phyloP scores from a whole-genome alignment of 495 filamentous ascomycete genomes.

The Penicillium chermesinum region DNA sequence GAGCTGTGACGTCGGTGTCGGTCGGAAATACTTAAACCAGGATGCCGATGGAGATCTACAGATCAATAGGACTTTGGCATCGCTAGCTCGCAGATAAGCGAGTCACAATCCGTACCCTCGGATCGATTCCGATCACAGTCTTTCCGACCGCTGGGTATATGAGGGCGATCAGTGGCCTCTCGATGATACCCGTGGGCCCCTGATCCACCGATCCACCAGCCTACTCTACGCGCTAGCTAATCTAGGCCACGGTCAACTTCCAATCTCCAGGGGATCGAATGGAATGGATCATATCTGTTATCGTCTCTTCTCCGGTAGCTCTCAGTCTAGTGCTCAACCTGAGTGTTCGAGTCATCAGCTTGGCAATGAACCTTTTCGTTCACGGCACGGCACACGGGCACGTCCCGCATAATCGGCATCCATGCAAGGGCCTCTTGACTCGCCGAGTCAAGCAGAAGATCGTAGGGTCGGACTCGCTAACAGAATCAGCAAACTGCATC shows the following conservation, averaged over 20 bases:
- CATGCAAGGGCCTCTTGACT: conserved; percentile 34
- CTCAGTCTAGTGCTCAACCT: conserved; percentile 36
- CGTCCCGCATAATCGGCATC: conserved; percentile 46
- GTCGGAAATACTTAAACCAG: background rate
- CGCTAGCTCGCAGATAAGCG: background rate
- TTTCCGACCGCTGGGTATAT: background rate
- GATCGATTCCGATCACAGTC: background rate
- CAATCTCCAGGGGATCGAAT: conserved; percentile 34
- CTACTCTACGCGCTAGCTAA: background rate
- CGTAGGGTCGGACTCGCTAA: conserved; percentile 43
- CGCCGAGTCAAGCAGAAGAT: conserved; percentile 34
- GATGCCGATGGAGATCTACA: background rate
- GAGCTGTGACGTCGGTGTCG: background rate
- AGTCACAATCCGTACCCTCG: background rate
- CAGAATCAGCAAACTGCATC: conserved; percentile 36
- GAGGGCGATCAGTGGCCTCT: no score
- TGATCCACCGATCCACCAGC: background rate
- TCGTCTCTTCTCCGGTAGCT: conserved; percentile 31
- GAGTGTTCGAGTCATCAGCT: conserved; percentile 32
- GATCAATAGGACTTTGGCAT: no score
- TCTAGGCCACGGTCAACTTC: conserved; percentile 22
- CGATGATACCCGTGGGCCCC: no score
- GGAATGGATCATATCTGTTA: conserved; percentile 30
- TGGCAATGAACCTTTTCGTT: conserved; percentile 35
- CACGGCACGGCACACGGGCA: conserved; percentile 31